Evolutionary conservation across 805 yeast species (phyloP), one percentile per base, ranked within the genome.

Genomic region (Huiozyma naganishii): DNA sequence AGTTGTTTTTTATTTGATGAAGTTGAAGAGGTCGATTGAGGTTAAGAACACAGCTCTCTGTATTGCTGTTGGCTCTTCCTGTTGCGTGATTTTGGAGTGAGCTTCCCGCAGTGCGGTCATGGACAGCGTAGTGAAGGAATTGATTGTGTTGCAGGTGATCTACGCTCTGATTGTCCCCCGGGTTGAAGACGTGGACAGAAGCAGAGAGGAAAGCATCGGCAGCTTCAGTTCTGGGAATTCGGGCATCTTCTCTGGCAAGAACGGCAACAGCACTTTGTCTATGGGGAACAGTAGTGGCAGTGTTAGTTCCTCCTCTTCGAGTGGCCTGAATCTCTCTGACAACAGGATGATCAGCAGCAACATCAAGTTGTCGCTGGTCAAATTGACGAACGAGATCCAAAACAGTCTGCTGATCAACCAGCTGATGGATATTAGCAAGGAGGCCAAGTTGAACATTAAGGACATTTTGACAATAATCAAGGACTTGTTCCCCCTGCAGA

Each of bases 341-440:
- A 42, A 42, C 23, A 38, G 27, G 34, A 35, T 42, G 1, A 44
- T 45, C n/a, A 48, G 49, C 17, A 46, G 48, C 13, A 49, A 49
- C 41, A 54, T 51, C 38, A 54, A 57, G 36, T 54, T 61, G 9
- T 60, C 65, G 8, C 44, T 61, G 41, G 62, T 61, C 6, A 54
- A 59, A 38, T 41, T 61, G 32, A 57, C 62, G 7, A 60, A 59
- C 41, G 66, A 60, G 42, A 52, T 59, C 32, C 63, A 60, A 37
- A 59, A 58, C 42, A 60, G 57, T 47, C 43, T 55, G 6, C 44
- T 60, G 37, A 46, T 60, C 33, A 48, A 51, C 9, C 44, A 51
- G 10, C 41, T 46, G 9, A 54, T 51, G 28, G 56, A 53, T 32
- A 49, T 44, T 11, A 40, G 27, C 23, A 29, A 33, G 6, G 41